Base-by-base conservation (phyloP, 257 asterid genomes). In the Anisodus acutangulus region DNA sequence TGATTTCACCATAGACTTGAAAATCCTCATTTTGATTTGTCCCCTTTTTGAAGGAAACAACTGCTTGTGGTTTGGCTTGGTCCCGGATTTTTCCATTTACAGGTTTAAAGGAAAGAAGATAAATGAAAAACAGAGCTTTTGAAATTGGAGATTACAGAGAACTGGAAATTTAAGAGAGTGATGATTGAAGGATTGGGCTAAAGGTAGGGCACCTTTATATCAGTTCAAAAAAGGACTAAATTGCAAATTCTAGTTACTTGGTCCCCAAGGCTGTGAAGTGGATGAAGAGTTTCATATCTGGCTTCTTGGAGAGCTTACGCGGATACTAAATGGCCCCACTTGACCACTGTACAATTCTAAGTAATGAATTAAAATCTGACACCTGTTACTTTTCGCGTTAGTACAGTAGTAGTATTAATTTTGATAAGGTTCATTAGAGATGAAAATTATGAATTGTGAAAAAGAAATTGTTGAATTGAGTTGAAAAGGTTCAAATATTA, bases 1-100 rank as follows among this genome's bases (percentile, higher is more conserved):
- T 17, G 79, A 82, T 49, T 66, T 82, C 66, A 66, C 79, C 66
- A 82, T 53, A 31, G 41, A 82, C 31, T 51, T 82, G 51, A 82
- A 37, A 4, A 82, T 66, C 4, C 19, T 51, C 35, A 66, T 51
- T 35, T 0, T 82, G 41, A 82, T 6, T 70, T 82, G 84, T 13
- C 84, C 84, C 84, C 35, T 49, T 49, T n/a, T 31, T 19, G 5
- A 54, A 6, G 84, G 67, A 39, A 66, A 2, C 0, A 5, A 7
- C 3, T 3, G 64, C 35, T 53, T 19, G 35, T 66, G 39, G 39
- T 3, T 10, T 35, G 78, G 22, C 79, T 49, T 82, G 64, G 3
- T 49, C 64, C 1, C 6, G 0, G 37, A 10, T 49, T 26, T 35
- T 31, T 49, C 66, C 84, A 76, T 76, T 13, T 16, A 51, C 45